phyloP scores from a whole-genome alignment of 2,329 filamentous ascomycete species.

The Aureobasidium sp. region DNA sequence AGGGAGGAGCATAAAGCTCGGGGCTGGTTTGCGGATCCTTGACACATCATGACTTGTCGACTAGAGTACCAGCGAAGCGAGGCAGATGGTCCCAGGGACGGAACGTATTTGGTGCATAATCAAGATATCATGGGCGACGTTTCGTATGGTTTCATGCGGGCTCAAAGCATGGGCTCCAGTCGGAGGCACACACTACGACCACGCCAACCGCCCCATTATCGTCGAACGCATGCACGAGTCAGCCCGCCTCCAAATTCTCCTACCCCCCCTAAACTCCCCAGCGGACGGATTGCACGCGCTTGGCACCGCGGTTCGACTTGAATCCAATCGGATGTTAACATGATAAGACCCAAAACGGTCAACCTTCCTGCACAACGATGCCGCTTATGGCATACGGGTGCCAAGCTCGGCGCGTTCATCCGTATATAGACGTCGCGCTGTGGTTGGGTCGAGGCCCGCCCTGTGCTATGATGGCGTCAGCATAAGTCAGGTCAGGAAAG shows the following conservation, averaged over 20 bases:
- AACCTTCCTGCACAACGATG: slow-evolving; percentile 7
- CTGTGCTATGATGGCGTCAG: slow-evolving; percentile 8
- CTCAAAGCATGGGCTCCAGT: slow-evolving; percentile 12
- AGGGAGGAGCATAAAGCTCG: slow-evolving; percentile 12
- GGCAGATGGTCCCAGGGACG: slow-evolving; percentile 9
- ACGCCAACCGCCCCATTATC: slow-evolving; percentile 12
- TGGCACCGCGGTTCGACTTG: neutral
- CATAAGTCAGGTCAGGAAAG: slow-evolving; percentile 6
- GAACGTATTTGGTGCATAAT: slow-evolving; percentile 16
- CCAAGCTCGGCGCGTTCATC: neutral
- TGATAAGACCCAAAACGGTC: slow-evolving; percentile 10
- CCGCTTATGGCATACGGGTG: slow-evolving; percentile 9
- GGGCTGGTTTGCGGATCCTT: slow-evolving; percentile 14
- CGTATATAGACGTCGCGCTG: slow-evolving; percentile 3
- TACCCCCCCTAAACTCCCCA: neutral
- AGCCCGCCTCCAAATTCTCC: slow-evolving; percentile 13
- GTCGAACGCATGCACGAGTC: slow-evolving; percentile 13
- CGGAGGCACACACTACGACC: slow-evolving; percentile 5
- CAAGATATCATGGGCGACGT: slow-evolving; percentile 16
- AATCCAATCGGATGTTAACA: neutral
- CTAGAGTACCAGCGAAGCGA: slow-evolving; percentile 12
- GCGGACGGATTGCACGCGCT: neutral
- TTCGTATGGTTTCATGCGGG: slow-evolving; percentile 14
- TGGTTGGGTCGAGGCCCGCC: slow-evolving; percentile 2
- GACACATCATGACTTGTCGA: slow-evolving; percentile 14